Conservation (phyloP, 371 early-diverging fungal genomes). For the Mortierella sp. region DNA sequence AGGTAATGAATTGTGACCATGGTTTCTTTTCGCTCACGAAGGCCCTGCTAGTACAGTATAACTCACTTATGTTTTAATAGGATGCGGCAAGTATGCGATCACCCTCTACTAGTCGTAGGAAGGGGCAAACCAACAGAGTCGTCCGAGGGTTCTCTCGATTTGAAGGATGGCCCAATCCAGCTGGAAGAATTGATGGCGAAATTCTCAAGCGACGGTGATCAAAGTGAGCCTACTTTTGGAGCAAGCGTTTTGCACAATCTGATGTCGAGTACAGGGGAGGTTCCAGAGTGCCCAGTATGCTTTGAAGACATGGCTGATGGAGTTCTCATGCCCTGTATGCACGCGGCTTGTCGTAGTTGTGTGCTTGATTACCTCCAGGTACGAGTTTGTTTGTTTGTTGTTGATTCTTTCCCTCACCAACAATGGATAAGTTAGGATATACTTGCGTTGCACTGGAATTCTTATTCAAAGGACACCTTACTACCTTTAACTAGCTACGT, state of each 20-base stretch:
- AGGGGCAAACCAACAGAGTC: slow-evolving; percentile 26
- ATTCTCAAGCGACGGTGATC: slow-evolving; percentile 46
- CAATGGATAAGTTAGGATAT: not conserved
- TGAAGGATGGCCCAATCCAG: slow-evolving; percentile 56
- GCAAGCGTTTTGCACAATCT: slow-evolving; percentile 59
- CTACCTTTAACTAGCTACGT: slow-evolving; percentile 51
- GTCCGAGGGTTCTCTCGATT: slow-evolving; percentile 21
- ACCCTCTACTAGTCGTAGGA: slow-evolving; percentile 67
- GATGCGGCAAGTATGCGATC: slow-evolving; percentile 78
- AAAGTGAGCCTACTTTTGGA: slow-evolving; percentile 50
- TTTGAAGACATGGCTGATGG: slow-evolving; percentile 66
- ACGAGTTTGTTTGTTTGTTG: not conserved
- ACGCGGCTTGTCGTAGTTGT: slow-evolving; percentile 73
- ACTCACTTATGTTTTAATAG: not conserved
- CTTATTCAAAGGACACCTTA: not conserved
- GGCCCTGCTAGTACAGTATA: not conserved
- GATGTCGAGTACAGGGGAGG: slow-evolving; percentile 40
- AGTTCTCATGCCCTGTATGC: slow-evolving; percentile 75
- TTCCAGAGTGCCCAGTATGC: slow-evolving; percentile 63
- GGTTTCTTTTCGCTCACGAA: not conserved
- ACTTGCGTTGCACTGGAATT: not conserved
- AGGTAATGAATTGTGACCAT: slow-evolving; percentile 38
- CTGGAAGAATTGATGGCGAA: slow-evolving; percentile 64
- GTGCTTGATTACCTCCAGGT: slow-evolving; percentile 72
- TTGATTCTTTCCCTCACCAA: no score